Percentiles rank a stretch among this genome's conserved stretches.
Evolutionary conservation across 2,329 filamentous ascomycete genomes (phyloP).

Genomic region (Colletotrichum siamense): DNA sequence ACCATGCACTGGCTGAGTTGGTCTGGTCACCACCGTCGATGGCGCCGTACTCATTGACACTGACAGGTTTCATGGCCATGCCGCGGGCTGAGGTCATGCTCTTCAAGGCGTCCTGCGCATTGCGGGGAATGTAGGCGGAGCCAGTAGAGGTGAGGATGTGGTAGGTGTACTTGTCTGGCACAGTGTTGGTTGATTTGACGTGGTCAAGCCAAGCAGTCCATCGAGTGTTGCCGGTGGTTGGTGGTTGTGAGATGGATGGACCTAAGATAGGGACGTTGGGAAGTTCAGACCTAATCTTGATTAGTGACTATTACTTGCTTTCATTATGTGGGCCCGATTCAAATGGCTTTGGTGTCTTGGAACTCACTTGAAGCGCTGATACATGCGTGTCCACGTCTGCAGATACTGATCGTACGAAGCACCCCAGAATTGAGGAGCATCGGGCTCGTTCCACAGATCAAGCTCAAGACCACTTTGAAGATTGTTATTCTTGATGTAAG

Average conservation of each 20-base stretch:
- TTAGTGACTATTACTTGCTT: not conserved
- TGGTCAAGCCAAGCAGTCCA: not conserved
- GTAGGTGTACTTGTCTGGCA: not conserved
- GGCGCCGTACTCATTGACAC: not conserved
- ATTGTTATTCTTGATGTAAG: not conserved
- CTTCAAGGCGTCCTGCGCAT: not conserved
- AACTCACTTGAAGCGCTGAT: not conserved
- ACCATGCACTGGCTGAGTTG: not conserved
- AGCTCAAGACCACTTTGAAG: not conserved
- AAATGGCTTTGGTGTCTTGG: not conserved
- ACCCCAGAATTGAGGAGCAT: conserved; percentile 9
- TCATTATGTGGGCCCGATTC: no score
- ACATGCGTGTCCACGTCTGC: conserved; percentile 6
- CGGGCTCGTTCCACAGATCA: conserved; percentile 21
- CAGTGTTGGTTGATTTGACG: not conserved
- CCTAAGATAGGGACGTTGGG: not conserved
- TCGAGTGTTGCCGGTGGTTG: not conserved
- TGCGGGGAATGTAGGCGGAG: not conserved
- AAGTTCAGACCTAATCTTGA: not conserved
- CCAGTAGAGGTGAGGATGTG: not conserved
- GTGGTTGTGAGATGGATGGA: not conserved
- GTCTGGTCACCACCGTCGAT: not conserved
- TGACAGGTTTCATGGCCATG: not conserved
- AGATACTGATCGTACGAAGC: conserved; percentile 11
- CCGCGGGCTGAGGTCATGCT: not conserved